Conservation (phyloP, 2,329 filamentous ascomycete species). For the Dendryphion nanum region DNA sequence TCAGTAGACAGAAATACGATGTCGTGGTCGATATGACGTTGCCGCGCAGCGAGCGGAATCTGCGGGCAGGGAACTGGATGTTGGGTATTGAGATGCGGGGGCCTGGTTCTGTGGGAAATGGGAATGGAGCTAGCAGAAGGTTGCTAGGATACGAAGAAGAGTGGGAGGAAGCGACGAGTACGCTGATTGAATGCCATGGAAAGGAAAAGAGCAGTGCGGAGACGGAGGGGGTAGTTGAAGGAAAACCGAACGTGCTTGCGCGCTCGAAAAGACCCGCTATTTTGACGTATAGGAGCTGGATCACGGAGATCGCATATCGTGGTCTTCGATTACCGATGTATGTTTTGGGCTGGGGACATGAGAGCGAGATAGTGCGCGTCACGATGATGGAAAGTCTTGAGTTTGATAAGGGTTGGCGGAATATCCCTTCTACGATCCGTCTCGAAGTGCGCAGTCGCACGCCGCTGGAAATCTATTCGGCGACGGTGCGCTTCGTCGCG, state of each 20-base stretch:
- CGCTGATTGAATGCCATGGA: too few relatives aligned
- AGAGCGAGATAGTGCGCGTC: constrained; percentile 64
- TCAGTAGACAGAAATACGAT: constrained; percentile 78
- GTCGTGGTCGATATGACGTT: constrained; percentile 72
- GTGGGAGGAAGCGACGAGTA: constrained; percentile 16
- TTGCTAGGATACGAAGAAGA: constrained; percentile 32
- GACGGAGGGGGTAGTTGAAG: neutral
- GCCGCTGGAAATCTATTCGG: constrained; percentile 73
- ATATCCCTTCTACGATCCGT: constrained; percentile 54
- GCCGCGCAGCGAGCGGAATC: constrained; percentile 74
- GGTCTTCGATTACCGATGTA: constrained; percentile 60
- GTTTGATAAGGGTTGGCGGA: constrained; percentile 58
- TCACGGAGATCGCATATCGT: constrained; percentile 27
- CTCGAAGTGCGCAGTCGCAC: constrained; percentile 69
- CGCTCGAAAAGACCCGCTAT: constrained; percentile 71
- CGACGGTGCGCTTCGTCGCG: constrained; percentile 68
- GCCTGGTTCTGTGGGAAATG: constrained; percentile 7
- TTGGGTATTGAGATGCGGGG: constrained; percentile 69
- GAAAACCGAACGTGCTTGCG: constrained; percentile 28
- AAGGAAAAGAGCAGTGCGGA: neutral
- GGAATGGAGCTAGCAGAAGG: constrained; percentile 12
- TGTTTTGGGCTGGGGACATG: constrained; percentile 62
- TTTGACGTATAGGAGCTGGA: constrained; percentile 69
- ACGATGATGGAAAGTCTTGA: constrained; percentile 70
- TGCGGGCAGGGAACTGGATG: constrained; percentile 90